These are phyloP conservation scores for Straminergon stramineum DNA, from an alignment of 225 moss, liverwort and hornwort genomes.

Conservation along the genomic window DNA sequence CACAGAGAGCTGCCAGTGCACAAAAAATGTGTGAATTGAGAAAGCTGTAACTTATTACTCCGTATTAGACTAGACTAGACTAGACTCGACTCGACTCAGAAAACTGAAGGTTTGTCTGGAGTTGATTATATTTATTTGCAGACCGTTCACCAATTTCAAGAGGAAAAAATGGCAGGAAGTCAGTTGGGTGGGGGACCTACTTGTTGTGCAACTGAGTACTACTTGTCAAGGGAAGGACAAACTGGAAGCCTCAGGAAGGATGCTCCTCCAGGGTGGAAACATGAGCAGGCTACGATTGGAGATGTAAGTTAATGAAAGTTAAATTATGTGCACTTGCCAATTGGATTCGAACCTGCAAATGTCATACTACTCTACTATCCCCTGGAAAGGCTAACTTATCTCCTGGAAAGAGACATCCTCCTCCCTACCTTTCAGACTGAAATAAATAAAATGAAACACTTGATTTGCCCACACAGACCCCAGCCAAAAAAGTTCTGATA, in stretches of 20 bases:
- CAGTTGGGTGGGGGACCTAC: background rate
- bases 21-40: background rate
- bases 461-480: rapidly evolving
- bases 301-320: no score
- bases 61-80: background rate
- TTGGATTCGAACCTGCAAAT: background rate
- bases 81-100: no score
- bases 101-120: background rate
- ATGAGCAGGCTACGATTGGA: rapidly evolving
- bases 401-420: rapidly evolving
- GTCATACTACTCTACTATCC: no score
- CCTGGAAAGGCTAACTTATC: no score
- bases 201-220: background rate
- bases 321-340: background rate
- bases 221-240: background rate
- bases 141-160: background rate
- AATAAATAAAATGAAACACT: background rate
- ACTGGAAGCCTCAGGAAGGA: background rate
- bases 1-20: background rate
- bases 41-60: background rate
- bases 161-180: background rate
- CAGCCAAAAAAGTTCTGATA: background rate
- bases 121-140: background rate
- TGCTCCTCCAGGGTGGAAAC: background rate
- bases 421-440: background rate